Base-by-base conservation (phyloP, 352 stramenopile species). In the Pythium vanterpoolii region DNA sequence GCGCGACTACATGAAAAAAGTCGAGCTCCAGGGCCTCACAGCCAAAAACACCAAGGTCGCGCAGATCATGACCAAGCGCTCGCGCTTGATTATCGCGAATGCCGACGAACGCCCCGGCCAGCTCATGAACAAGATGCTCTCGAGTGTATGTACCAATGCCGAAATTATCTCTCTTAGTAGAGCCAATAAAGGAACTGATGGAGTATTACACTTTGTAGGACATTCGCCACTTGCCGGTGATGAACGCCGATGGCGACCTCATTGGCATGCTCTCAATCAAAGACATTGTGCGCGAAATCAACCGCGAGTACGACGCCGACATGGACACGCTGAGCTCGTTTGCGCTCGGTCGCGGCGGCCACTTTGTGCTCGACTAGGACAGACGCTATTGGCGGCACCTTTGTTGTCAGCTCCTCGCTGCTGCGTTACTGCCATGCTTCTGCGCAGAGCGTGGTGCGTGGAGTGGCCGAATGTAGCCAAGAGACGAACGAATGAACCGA, bases 41-140 rank as follows among this genome's bases (percentile, higher is more conserved):
- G 86, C 82, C 40, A 90, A 93, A 53, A 72, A 73, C 24, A 97
- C 89, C 13, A 74, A 74, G 23, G 82, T 98, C 24, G 89, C 89
- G 49, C 88, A 98, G 86, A 98, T 98, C 72, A 95, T 95, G 70
- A 98, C 95, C 40, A 93, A 95, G 57, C 81, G 75, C 45, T 83
- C 88, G 26, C 97, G 97, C 40, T 68, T 98, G 39, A 84, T 97
- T 33, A 84, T 95, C 28, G 95, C 93, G 10, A 79, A 80, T 8
- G 79, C 77, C 33, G 69, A 89, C 36, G 94, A 98, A 71, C 86
- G 85, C 4, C 87, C 97, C 30, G 82, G 88, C 28, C 72, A 87
- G 31, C 94, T 97, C 65, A 98, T 98, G 93, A 82, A 79, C 52
- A 98, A 98, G 80, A 98, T 98, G 95, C 80, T 98, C 44, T 89